phyloP scores from a whole-genome alignment of 495 filamentous ascomycete species.

The Xylaria palmicola region DNA sequence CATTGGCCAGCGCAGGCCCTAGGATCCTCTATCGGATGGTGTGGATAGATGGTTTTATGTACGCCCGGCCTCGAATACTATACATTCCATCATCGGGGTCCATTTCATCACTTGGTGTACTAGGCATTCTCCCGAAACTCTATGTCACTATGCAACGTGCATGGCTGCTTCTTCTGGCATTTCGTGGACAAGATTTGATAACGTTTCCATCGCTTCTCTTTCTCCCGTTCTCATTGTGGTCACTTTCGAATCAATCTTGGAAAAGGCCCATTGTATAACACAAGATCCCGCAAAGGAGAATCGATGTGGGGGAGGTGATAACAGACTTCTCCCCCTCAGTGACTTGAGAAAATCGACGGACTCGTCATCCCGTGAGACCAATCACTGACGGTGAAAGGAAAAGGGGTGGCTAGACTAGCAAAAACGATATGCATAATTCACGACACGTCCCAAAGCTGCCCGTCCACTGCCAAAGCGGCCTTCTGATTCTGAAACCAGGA shows the following conservation, averaged over 20 bases:
- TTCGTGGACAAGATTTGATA: not conserved
- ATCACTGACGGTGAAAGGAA: too few relatives aligned
- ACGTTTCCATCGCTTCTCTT: not conserved
- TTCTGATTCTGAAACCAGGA: conserved; percentile 1
- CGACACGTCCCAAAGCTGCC: not conserved
- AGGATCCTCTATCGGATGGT: not conserved
- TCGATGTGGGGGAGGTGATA: not conserved
- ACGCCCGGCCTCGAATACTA: not conserved
- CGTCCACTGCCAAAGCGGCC: conserved; percentile 1
- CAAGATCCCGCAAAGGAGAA: not conserved
- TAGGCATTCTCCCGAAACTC: not conserved
- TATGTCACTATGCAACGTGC: not conserved
- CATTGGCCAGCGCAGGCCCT: not conserved
- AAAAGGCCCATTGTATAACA: not conserved
- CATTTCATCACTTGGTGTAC: not conserved
- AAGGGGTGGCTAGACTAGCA: conserved; percentile 5
- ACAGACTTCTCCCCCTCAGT: not conserved
- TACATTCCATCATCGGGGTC: not conserved
- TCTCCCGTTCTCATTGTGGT: not conserved
- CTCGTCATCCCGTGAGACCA: not conserved
- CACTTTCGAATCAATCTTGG: not conserved
- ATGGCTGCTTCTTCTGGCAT: not conserved
- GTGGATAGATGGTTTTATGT: not conserved
- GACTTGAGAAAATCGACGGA: not conserved
- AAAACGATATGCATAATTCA: not conserved